Conservation (phyloP, 2,329 filamentous ascomycete genomes). For the Aspergillus sp. region DNA sequence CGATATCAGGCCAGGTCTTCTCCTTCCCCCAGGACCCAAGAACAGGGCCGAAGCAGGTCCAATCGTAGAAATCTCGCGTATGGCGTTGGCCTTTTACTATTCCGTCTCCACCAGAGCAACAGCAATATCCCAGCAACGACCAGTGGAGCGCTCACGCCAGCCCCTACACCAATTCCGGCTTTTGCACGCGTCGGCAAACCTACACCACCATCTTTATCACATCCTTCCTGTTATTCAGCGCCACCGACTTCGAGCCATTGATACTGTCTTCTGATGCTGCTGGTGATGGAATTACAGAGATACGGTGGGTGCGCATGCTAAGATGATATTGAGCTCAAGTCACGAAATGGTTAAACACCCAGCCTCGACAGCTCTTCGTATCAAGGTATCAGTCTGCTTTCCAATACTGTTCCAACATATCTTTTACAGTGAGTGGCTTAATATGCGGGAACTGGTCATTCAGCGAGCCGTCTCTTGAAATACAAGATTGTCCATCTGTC, state of each 20-base stretch:
- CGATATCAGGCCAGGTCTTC: no score
- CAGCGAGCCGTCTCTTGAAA: conserved; percentile 10
- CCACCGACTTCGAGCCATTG: no score
- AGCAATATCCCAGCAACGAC: neutral
- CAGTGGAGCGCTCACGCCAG: neutral
- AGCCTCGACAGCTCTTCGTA: no score
- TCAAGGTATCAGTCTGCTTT: neutral
- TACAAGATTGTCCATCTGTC: neutral
- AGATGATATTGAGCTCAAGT: no score
- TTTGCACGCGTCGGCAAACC: neutral
- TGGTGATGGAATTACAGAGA: no score
- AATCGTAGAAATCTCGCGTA: neutral
- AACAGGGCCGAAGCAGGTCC: neutral
- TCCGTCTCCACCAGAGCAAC: neutral
- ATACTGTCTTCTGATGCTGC: no score
- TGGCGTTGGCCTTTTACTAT: neutral
- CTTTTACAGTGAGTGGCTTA: conserved; percentile 8
- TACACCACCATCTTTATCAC: neutral
- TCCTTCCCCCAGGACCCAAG: no score
- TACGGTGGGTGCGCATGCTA: no score
- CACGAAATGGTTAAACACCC: no score
- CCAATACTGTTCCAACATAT: neutral
- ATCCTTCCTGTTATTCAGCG: no score
- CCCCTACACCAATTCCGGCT: neutral
- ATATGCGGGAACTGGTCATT: conserved; percentile 25